A percentile compares a stretch with the other conserved stretches of the same genome.
phyloP scores from a whole-genome alignment of 2,329 filamentous ascomycete species.

The Hymenoscyphus albidus region DNA sequence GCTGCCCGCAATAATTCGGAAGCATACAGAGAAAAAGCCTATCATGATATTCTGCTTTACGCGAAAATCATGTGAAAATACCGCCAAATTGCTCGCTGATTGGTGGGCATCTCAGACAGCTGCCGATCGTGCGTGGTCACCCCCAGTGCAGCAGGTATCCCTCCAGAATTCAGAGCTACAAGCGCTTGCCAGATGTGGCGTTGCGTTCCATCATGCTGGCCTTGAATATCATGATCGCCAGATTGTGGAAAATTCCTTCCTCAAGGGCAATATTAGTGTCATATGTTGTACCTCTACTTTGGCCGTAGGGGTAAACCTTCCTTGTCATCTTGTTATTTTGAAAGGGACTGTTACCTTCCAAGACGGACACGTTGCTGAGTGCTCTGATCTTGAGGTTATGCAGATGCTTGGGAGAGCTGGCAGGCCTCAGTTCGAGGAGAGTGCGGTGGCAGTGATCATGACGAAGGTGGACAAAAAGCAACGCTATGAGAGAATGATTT shows the following conservation, averaged over 20 bases:
- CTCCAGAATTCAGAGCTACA: constrained; percentile 60
- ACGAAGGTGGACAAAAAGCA: constrained; percentile 61
- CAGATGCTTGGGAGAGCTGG: constrained; percentile 87
- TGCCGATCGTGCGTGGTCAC: constrained; percentile 58
- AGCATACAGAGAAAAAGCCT: constrained; percentile 67
- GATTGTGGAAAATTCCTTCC: constrained; percentile 63
- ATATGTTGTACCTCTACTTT: constrained; percentile 87
- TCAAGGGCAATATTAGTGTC: constrained; percentile 68
- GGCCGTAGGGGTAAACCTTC: constrained; percentile 78
- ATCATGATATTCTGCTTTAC: constrained; percentile 84
- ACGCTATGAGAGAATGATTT: constrained; percentile 69
- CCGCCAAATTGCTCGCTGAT: constrained; percentile 63
- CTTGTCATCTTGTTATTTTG: constrained; percentile 77
- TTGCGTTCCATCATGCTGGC: constrained; percentile 81
- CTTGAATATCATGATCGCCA: constrained; percentile 61
- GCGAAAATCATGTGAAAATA: constrained; percentile 63
- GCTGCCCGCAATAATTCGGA: constrained; percentile 61
- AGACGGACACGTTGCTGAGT: constrained; percentile 60
- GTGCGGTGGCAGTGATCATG: constrained; percentile 74
- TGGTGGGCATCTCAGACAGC: constrained; percentile 55
- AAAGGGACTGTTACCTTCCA: constrained; percentile 72
- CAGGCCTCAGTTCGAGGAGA: constrained; percentile 76
- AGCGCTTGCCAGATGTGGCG: constrained; percentile 48
- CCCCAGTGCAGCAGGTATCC: constrained; percentile 47
- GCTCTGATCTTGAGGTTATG: constrained; percentile 80